A percentile compares a stretch with the other conserved stretches of the same genome.
These are phyloP conservation scores for Lipomyces yamanashiensis DNA, from an alignment of 805 yeast species.

Conservation along the genomic window DNA sequence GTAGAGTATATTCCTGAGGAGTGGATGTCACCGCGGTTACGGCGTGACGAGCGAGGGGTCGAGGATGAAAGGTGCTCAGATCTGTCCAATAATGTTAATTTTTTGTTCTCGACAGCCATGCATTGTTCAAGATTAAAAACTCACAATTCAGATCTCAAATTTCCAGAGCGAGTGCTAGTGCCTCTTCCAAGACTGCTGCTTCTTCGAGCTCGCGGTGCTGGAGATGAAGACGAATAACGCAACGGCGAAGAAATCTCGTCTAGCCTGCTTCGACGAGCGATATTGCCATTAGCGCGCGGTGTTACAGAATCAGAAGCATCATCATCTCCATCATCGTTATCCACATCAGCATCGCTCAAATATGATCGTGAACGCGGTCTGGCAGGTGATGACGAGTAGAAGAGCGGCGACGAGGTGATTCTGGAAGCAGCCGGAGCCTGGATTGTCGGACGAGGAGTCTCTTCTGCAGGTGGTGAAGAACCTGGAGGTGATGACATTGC, in stretches of 20 bases:
- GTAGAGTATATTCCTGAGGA: constrained; percentile 70
- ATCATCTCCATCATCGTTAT: constrained; percentile 12
- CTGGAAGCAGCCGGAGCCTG: not conserved
- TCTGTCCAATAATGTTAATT: not conserved
- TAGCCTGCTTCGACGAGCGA: constrained; percentile 19
- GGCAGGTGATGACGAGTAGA: constrained; percentile 26
- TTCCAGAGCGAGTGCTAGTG: constrained; percentile 5
- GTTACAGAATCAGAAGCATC: constrained; percentile 13
- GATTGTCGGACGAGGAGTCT: not conserved
- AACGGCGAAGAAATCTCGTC: constrained; percentile 35
- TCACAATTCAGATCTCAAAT: constrained; percentile 30
- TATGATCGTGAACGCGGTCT: constrained; percentile 14
- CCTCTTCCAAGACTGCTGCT: constrained; percentile 25
- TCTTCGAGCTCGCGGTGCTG: constrained; percentile 19
- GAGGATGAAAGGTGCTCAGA: constrained; percentile 17
- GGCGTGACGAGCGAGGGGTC: constrained; percentile 22
- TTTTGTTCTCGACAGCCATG: not conserved
- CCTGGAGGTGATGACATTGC: constrained; percentile 24
- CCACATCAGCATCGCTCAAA: constrained; percentile 1
- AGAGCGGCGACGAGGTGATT: constrained; percentile 26
- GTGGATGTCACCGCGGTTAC: constrained; percentile 75
- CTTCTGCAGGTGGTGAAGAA: constrained; percentile 7
- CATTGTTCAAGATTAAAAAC: not conserved
- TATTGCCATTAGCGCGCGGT: constrained; percentile 17
- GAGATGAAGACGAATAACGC: constrained; percentile 32